Evolutionary conservation across 1,284 basidiomycete species (phyloP).

Genomic region (Trichosporon faecale): DNA sequence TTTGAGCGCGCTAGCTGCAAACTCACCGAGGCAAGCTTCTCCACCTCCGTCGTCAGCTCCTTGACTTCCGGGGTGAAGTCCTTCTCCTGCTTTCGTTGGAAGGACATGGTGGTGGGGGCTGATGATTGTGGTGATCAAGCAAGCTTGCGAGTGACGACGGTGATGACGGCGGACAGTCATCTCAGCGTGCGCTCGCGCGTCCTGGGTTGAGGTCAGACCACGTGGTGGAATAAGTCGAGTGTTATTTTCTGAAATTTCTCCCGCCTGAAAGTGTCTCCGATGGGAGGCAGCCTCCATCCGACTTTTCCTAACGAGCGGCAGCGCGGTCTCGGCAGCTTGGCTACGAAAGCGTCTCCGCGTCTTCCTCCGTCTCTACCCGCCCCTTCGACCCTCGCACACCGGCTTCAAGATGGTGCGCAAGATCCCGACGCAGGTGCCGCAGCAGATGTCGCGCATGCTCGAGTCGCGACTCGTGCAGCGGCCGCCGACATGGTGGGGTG

Average conservation of each 20-base stretch:
- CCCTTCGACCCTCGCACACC: neutral
- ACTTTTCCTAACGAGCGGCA: constrained; percentile 22
- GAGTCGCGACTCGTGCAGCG: constrained; percentile 64
- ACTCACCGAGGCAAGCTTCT: constrained; percentile 53
- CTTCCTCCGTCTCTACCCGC: neutral
- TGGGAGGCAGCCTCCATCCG: constrained; percentile 14
- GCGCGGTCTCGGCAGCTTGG: neutral
- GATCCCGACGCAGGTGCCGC: constrained; percentile 82
- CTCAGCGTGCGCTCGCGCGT: constrained; percentile 18
- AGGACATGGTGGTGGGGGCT: constrained; percentile 35
- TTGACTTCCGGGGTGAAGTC: constrained; percentile 58
- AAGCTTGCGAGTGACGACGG: constrained; percentile 1
- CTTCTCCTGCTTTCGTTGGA: constrained; percentile 56
- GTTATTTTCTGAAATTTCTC: constrained; percentile 1
- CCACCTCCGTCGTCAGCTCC: constrained; percentile 53
- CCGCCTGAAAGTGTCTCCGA: constrained; percentile 11
- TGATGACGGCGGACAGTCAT: constrained; percentile 5
- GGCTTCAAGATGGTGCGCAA: constrained; percentile 67
- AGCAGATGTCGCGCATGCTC: constrained; percentile 79
- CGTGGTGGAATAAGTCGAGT: constrained; percentile 1
- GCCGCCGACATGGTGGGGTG: constrained; percentile 80
- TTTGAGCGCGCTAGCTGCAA: neutral
- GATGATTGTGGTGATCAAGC: constrained; percentile 9
- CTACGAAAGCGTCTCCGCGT: neutral
- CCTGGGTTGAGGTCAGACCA: constrained; percentile 4